Evolutionary conservation across 2,329 filamentous ascomycete genomes (phyloP), one percentile per base, ranked within the genome.

Genomic region (Fusarium sp.): DNA sequence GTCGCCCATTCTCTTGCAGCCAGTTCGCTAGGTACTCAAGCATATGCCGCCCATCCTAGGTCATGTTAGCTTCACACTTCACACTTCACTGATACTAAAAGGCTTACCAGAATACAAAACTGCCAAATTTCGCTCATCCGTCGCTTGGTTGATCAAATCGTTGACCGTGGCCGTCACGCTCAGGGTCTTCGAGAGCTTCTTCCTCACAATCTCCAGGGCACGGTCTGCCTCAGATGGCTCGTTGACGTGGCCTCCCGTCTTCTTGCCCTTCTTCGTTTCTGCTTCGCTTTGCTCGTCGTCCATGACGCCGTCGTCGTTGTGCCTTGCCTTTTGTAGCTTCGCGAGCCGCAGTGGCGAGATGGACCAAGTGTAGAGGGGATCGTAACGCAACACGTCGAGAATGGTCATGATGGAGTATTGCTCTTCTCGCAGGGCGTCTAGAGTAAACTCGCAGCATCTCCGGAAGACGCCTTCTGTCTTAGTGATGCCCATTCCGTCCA

Each of bases 381-480:
- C 97, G 83, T 98, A 98, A n/a, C 97, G 93, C 68, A 99, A 86
- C 25, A 99, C 97, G 80, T 99, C 97, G 22, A 99, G 90, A 63
- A 99, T 95, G 0, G 97, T 98, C 95, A 98, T 98, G 85, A 99
- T 99, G 52, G 93, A 95, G 81, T 98, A 97, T 14, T 94, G 94
- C 81, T 99, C 97, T 78, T 97, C 94, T n/a, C 97, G 92, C 38
- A 99, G 86, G 2, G 97, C 95, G 71, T 98, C 95, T 35, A 99
- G 90, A 0, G 95, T 98, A 81, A 98, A 98, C 81, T 99, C 97
- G 82, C 97, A 99, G 84, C 96, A 98, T n/a, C 97, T 91, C 9
- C 97, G 91, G 85, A 98, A 99, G 0, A 98, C 95, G 5, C 97
- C 97, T 82, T 99, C 97, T 0, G 95, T 97, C 78, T 94, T 95